Evolutionary conservation across 2,329 filamentous ascomycete genomes (phyloP), one percentile per base, ranked within the genome.

Genomic region (Exserohilum turcica): DNA sequence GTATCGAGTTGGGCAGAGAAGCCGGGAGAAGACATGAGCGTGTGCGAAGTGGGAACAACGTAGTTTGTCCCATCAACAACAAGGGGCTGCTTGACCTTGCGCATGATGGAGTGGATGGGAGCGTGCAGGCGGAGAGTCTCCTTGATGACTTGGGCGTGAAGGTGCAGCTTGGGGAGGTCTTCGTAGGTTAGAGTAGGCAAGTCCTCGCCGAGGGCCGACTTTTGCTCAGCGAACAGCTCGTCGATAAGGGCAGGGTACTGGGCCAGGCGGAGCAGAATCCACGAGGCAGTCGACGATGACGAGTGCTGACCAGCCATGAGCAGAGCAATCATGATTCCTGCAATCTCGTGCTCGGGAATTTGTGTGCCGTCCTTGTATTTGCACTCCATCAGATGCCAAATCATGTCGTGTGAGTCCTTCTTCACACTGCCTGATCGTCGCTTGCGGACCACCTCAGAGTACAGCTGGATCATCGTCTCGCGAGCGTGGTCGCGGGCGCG

Each of bases 81-180:
- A 84, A 97, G 91, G 54, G 92, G 91, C 61, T 86, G 85, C 79
- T 93, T 96, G 74, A 96, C 93, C 65, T 90, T 89, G 66, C 92
- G 91, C 82, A 97, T 85, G 70, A 97, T 96, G 44, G 90, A 94
- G 82, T 97, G 92, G 68, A 97, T 97, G 1, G 92, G 92, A 1
- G 92, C 89, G 74, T 97, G 90, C 13, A 97, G 81, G 59, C 92
- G 89, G 33, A 97, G 87, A 2, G 92, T 96, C 78, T 97, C 92
- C 79, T 93, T 94, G 77, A 97, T 84, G 60, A 95, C 87, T 66
- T 91, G 88, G 65, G 87, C 82, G 79, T 96, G 90, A 16, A 97
- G 84, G 43, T 91, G 86, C 29, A 97, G 83, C 74, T 88, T 88
- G 63, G 87, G 81, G 13, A 97, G 83, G 61, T 88, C 84, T 61